phyloP scores from a whole-genome alignment of 768 basidiomycete genomes.

The Hygrophoropsis aurantiaca region DNA sequence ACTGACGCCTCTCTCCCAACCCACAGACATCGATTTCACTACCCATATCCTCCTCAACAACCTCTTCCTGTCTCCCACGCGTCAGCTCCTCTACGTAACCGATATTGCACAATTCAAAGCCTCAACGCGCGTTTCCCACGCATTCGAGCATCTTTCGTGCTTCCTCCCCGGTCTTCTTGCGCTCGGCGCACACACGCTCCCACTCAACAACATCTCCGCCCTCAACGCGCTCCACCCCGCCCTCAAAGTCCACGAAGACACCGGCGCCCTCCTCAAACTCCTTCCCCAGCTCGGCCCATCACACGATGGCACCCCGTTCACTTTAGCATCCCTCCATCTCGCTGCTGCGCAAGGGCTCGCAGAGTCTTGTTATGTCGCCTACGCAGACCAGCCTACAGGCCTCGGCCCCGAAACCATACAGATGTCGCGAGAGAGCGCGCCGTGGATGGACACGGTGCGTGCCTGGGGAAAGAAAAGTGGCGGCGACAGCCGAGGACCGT shows the following conservation, averaged over 20 bases:
- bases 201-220: constrained; percentile 56
- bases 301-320: constrained; percentile 38
- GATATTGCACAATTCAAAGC: constrained; percentile 38
- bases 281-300: constrained; percentile 39
- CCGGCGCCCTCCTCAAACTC: too few relatives aligned
- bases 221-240: constrained; percentile 14
- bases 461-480: constrained; percentile 49
- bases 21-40: constrained; percentile 64
- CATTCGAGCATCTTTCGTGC: constrained; percentile 74
- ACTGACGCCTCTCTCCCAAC: neutral
- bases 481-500: constrained; percentile 38
- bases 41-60: constrained; percentile 62
- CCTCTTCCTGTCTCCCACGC: constrained; percentile 66
- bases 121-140: constrained; percentile 40
- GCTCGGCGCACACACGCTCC: constrained; percentile 64
- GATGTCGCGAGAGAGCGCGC: constrained; percentile 26
- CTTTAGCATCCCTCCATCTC: constrained; percentile 61
- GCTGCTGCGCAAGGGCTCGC: constrained; percentile 79
- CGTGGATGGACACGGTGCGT: constrained; percentile 36
- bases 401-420: constrained; percentile 62
- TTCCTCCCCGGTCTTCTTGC: constrained; percentile 78
- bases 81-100: constrained; percentile 69
- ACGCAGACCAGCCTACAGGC: constrained; percentile 69
- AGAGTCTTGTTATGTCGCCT: constrained; percentile 67
- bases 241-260: too few relatives aligned